These are phyloP conservation scores for Epithele typhae DNA, from an alignment of 768 basidiomycete species.

Conservation along the genomic window DNA sequence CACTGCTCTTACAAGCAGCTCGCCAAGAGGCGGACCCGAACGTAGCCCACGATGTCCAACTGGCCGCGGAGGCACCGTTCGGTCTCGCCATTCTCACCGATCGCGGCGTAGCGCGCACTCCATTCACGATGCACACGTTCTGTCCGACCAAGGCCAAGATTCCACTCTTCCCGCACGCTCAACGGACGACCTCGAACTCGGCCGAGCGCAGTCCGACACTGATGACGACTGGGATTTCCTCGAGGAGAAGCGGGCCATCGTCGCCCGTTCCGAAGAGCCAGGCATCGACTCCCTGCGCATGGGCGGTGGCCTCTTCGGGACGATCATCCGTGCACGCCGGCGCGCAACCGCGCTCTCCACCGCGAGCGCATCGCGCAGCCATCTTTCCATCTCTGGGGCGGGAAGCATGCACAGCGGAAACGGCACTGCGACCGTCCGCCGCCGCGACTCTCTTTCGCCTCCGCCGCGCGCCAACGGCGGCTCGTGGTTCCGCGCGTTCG, in stretches of 20 bases:
- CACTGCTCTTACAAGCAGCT: slow-evolving; percentile 80
- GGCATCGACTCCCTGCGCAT: slow-evolving; percentile 88
- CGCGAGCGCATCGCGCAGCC: slow-evolving; percentile 14
- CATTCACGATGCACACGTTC: neutral
- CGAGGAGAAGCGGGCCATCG: slow-evolving; percentile 20
- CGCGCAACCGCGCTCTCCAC: slow-evolving; percentile 19
- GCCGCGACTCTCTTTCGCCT: slow-evolving; percentile 5
- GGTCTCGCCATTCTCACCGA: slow-evolving; percentile 19
- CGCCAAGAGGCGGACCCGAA: slow-evolving; percentile 40
- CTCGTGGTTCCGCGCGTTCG: slow-evolving; percentile 9
- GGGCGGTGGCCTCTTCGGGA: slow-evolving; percentile 83
- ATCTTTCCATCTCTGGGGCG: neutral
- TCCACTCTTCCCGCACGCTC: too few species aligned
- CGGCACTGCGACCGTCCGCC: neutral
- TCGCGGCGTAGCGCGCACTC: slow-evolving; percentile 2
- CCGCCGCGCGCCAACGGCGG: neutral
- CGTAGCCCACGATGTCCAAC: slow-evolving; percentile 14
- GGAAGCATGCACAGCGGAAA: slow-evolving; percentile 8
- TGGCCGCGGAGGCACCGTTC: slow-evolving; percentile 14
- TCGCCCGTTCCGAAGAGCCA: slow-evolving; percentile 62
- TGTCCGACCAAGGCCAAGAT: neutral
- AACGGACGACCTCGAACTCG: slow-evolving; percentile 11
- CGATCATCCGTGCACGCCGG: slow-evolving; percentile 63
- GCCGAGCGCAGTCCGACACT: slow-evolving; percentile 3
- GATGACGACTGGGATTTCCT: slow-evolving; percentile 14